Evolutionary conservation across 768 basidiomycete genomes (phyloP), one percentile per base, ranked within the genome.

Genomic region (Gloeopeniophorella convolvens): DNA sequence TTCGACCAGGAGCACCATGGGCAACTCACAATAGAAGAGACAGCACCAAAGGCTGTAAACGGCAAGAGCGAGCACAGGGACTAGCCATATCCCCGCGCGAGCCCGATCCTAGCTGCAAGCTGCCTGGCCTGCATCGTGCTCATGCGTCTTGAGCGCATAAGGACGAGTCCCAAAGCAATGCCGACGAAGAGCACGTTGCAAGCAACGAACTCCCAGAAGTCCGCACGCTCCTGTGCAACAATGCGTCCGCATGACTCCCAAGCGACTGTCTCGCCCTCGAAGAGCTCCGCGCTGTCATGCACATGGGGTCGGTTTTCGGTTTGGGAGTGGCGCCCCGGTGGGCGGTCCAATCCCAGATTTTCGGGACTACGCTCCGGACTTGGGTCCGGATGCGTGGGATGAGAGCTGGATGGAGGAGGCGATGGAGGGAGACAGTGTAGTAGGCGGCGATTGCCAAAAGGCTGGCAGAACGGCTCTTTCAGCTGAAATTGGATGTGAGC

Each of bases 191-290:
- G 57, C 26, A 88, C 59, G 62, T 93, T 95, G 63, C 89, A 84
- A 21, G 82, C 90, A 7, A 94, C 68, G 66, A 96, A 97, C 65
- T 96, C 92, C 68, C 81, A 89, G 63, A 89, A 97, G 65, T 93
- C 90, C 7, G 77, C 84, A 36, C 84, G 79, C 67, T 97, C 93
- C 53, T 79, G 74, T 16, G 71, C 67, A 37, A 86, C 73, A 30
- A 93, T 87, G 55, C 90, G 89, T 3, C 93, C 94, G 59, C 94
- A 97, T 4, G 92, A 82, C 62, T 92, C 85, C 91, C 92, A 97
- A 5, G 91, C 92, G 3, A 84, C 83, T 1, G 78, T 80, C 66
- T 84, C 82, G 33, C 80, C 82, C 27, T 58, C 60, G 47, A 51
- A 51, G 49, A 49, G 51, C 34, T 50, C 45, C 26, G 12, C 55